Conservation (phyloP, 2,329 filamentous ascomycete genomes). For the Claviceps africana region DNA sequence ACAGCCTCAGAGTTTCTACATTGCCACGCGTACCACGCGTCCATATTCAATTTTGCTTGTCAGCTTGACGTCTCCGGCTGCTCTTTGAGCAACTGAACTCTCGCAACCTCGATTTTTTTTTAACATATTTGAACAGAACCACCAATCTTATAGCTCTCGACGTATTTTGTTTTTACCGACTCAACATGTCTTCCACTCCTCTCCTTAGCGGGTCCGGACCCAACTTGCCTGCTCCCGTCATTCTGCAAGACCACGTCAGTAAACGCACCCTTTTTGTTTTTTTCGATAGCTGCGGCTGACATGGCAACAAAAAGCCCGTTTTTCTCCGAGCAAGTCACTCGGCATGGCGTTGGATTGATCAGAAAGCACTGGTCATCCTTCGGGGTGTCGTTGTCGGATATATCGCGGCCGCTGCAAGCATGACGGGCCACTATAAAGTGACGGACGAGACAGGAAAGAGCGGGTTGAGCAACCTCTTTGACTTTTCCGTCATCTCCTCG, state of each 20-base stretch:
- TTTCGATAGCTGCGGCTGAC: background rate
- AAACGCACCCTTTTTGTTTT: background rate
- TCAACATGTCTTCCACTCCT: conserved; percentile 21
- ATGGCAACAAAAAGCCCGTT: conserved; percentile 26
- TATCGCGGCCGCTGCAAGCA: conserved; percentile 25
- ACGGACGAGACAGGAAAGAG: conserved; percentile 24
- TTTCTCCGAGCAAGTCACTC: conserved; percentile 39
- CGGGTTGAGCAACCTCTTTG: conserved; percentile 30
- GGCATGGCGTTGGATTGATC: conserved; percentile 32
- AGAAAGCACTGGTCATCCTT: conserved; percentile 29
- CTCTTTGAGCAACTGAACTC: background rate
- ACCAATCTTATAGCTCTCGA: background rate
- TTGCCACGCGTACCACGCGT: conserved; percentile 2
- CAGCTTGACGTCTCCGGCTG: background rate
- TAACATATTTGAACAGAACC: background rate
- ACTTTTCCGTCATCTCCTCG: conserved; percentile 34
- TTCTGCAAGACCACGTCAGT: conserved; percentile 23
- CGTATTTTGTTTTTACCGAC: background rate
- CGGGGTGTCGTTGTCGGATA: conserved; percentile 30
- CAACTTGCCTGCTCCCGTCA: conserved; percentile 18
- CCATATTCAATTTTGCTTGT: background rate
- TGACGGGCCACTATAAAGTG: conserved; percentile 33
- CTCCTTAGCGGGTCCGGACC: conserved; percentile 19
- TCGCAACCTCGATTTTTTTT: background rate
- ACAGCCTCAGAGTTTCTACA: conserved; percentile 3